Base-by-base conservation (phyloP, 805 yeast genomes). In the Groenewaldozyma tartarivorans region DNA sequence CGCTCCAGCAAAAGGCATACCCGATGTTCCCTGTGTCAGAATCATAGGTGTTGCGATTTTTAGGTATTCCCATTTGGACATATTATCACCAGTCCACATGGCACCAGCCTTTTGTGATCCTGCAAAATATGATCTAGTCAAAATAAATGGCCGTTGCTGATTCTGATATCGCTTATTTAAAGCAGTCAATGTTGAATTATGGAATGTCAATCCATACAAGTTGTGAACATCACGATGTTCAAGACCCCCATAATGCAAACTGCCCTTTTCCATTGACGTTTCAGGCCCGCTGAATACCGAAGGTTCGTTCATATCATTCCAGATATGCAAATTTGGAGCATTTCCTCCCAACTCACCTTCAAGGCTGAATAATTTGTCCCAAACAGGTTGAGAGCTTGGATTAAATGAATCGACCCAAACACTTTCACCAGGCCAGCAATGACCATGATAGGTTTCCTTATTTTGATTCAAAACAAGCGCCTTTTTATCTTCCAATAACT, bases 241-340 rank as follows among this genome's bases (percentile, higher is more conserved):
- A 76, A 79, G 79, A 15, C 77, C 73, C 2, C 86, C 94, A 55
- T 66, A 72, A 50, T 90, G 96, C 30, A 88, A 52, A 18, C 72
- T 62, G 59, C 87, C 95, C 51, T 81, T 81, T 26, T 94, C 94
- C 17, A 92, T 77, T 0, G 94, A 66, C 0, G 96, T 86, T 59
- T 92, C 98, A 1, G 97, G 95, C 2, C 97, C 98, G 50, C 80
- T 75, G 57, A 92, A 92, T 4, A 92, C 81, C 0, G 96, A 85
- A 1, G 97, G 96, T 62, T 92, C 99, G 61, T 83, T 85, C 99
- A 92, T 92, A 59, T 92, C 98, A 60, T 90, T 92, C 99, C 99
- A 92, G 16, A 92, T 64, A 53, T 80, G 80, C 36, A 86, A 60
- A 54, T 92, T 92, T 11, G 72, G 65, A 6, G 81, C 71, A 34